Evolutionary conservation across 805 yeast genomes (phyloP).

Genomic region (Starmerella riodocensis): DNA sequence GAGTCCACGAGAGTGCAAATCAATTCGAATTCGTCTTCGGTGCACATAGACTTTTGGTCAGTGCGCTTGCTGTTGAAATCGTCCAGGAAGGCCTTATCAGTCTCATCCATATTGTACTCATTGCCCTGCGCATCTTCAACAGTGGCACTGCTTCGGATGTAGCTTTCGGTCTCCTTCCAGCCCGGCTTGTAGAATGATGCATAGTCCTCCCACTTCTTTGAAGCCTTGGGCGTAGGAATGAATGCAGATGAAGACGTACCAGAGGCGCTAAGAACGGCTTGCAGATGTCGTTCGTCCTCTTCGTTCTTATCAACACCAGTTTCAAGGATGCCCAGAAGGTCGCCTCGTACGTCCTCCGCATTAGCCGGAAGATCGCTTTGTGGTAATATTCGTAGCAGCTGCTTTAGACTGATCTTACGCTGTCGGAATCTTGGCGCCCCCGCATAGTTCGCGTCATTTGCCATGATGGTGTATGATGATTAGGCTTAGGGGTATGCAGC

Average conservation of each 20-base stretch:
- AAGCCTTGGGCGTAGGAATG: conserved; percentile 96
- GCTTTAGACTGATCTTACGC: conserved; percentile 86
- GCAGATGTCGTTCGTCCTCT: conserved; percentile 92
- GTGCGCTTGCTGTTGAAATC: conserved; percentile 23
- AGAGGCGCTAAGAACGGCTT: conserved; percentile 71
- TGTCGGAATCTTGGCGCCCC: conserved; percentile 67
- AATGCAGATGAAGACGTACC: conserved; percentile 33
- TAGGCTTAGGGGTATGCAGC: no score
- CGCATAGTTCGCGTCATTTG: not conserved
- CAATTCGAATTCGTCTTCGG: conserved; percentile 78
- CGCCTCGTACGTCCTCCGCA: conserved; percentile 72
- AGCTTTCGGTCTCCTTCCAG: conserved; percentile 61
- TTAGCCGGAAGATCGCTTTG: conserved; percentile 71
- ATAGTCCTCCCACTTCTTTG: conserved; percentile 66
- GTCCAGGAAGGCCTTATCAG: conserved; percentile 57
- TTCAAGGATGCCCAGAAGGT: conserved; percentile 65
- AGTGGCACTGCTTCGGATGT: conserved; percentile 81
- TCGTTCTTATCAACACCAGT: conserved; percentile 97
- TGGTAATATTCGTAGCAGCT: conserved; percentile 60
- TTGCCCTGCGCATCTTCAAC: conserved; percentile 90
- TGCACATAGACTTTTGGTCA: conserved; percentile 30
- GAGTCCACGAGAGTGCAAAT: conserved; percentile 62
- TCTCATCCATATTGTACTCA: conserved; percentile 80
- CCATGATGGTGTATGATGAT: no score
- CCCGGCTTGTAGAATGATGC: conserved; percentile 51